Percentiles rank a stretch among this genome's conserved stretches.
Conservation (phyloP, 306 rosid species). For the Begonia loranthoides region DNA sequence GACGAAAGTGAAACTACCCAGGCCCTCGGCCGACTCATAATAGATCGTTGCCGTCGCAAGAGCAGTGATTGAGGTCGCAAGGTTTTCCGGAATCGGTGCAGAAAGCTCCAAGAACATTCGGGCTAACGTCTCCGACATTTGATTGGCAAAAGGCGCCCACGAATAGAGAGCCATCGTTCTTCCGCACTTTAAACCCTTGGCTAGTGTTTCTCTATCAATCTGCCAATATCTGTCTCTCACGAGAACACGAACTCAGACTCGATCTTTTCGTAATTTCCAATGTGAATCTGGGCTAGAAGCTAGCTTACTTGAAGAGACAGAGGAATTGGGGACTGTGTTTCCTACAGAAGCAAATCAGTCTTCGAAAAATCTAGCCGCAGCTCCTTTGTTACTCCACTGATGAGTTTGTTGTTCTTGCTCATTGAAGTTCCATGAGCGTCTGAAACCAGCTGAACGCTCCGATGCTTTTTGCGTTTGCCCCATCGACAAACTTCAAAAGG, state of each 20-base stretch:
- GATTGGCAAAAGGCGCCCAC: constrained; percentile 92
- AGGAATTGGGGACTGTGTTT: no score
- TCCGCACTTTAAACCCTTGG: constrained; percentile 53
- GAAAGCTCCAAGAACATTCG: constrained; percentile 75
- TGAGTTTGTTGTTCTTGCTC: constrained; percentile 64
- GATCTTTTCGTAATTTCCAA: no score
- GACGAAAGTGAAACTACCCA: constrained; percentile 22
- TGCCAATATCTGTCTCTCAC: constrained; percentile 16
- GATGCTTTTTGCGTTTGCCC: constrained; percentile 23
- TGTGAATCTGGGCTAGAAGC: no score
- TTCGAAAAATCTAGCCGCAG: constrained; percentile 70
- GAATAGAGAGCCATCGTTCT: constrained; percentile 47
- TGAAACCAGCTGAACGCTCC: constrained; percentile 73
- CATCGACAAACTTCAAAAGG: constrained; percentile 48
- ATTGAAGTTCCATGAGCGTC: constrained; percentile 87
- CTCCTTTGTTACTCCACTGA: constrained; percentile 87
- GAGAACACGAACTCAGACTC: not conserved
- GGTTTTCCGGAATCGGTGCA: constrained; percentile 57
- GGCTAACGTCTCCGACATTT: constrained; percentile 82
- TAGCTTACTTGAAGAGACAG: no score
- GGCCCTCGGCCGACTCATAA: constrained; percentile 79
- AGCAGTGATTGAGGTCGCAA: constrained; percentile 61
- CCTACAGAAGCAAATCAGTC: constrained; percentile 31
- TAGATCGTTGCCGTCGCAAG: constrained; percentile 62
- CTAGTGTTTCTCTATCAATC: constrained; percentile 31